Evolutionary conservation across 2,329 filamentous ascomycete genomes (phyloP), one percentile per base, ranked within the genome.

Genomic region (Herpotrichia juniperi): DNA sequence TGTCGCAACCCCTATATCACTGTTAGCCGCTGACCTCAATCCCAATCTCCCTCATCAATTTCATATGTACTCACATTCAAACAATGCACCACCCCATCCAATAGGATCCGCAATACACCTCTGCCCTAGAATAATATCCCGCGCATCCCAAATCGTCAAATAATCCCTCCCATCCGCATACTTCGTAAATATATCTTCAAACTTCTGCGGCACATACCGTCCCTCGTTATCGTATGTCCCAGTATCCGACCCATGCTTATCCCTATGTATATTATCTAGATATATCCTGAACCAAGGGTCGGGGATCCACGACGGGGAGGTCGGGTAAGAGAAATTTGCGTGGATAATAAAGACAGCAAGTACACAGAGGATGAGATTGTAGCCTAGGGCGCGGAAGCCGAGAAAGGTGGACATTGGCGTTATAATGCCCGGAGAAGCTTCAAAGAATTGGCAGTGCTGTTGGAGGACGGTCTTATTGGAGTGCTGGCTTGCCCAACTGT

Each of bases 361-460:
- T 4, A 78, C 19, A 1, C 74, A 77, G 35, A 83, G 69, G 16
- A 78, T 10, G 17, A 77, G 49, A 17, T 69, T 70, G 66, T 78
- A 83, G 21, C 80, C 80, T 14, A 80, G 72, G 4, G 66, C 65
- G 39, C 75, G 70, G 61, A 80, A 80, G 10, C 79, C 79, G 16
- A 52, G 43, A 64, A 75, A 83, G 2, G 81, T 83, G 62, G 83
- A 81, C 1, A 55, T 59, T 0, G 82, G 81, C 76, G 76, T 83
- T 53, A 84, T 79, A n/a, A 83, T 67, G 28, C 78, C 78, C 60
- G 83, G 81, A 24, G 66, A 58, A 60, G 83, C 81, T 9, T 84
- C 81, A 57, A 80, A 84, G 72, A 81, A 83, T 19, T 71, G 69
- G 58, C 76, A 75, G 63, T 84, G 82, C 58, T 84, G 81, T 60